These are phyloP conservation scores for Xylaria sp. DNA, from an alignment of 495 filamentous ascomycete species.

Conservation along the genomic window DNA sequence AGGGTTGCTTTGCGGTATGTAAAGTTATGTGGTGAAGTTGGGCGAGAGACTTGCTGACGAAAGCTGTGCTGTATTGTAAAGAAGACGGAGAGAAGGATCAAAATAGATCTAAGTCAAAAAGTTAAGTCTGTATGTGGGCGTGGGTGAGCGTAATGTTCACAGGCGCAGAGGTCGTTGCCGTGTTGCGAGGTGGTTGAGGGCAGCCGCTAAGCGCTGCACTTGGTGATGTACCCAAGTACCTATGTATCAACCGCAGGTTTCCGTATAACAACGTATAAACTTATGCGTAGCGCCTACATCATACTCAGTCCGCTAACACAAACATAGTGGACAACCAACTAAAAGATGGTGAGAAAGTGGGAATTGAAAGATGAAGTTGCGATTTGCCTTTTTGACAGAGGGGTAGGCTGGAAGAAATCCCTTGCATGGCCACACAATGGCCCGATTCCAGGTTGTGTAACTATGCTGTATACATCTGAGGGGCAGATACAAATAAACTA, in stretches of 20 bases:
- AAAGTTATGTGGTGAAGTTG: not conserved
- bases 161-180: not conserved
- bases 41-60: not conserved
- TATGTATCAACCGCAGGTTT: not conserved
- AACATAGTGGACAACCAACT: not conserved
- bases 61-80: not conserved
- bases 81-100: not conserved
- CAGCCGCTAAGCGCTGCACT: not conserved
- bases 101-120: too few relatives aligned
- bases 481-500: not conserved
- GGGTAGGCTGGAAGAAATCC: not conserved
- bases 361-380: not conserved
- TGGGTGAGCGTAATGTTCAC: not conserved
- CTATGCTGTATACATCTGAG: not conserved
- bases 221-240: not conserved
- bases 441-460: not conserved
- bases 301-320: too few relatives aligned
- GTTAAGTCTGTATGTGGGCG: not conserved
- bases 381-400: not conserved
- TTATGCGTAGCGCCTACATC: too few relatives aligned
- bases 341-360: not conserved
- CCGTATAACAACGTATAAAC: not conserved
- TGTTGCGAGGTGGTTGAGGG: conserved; percentile 3
- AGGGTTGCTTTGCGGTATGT: not conserved
- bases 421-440: not conserved